These are phyloP conservation scores for Boletus subparvulus DNA, from an alignment of 768 basidiomycete genomes.

Conservation along the genomic window DNA sequence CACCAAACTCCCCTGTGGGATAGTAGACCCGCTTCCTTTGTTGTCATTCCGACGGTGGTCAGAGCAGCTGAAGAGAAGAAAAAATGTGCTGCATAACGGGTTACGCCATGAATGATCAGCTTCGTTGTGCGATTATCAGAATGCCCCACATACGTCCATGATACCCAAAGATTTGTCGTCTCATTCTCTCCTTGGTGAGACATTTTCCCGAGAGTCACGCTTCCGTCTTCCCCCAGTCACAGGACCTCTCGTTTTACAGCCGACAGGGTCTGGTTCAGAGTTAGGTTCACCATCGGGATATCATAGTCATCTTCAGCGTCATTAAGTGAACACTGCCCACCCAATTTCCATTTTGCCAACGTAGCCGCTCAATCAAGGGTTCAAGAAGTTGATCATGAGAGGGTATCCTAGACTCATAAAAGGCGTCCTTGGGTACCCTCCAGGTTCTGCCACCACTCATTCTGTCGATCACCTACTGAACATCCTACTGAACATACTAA, in stretches of 20 bases:
- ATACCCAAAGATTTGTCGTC: not conserved
- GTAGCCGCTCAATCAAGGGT: slow-evolving; percentile 6
- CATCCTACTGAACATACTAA: not conserved
- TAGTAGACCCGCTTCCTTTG: not conserved
- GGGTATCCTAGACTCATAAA: slow-evolving; percentile 18
- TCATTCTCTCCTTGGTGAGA: not conserved
- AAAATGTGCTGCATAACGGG: too few species aligned
- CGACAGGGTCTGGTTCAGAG: not conserved
- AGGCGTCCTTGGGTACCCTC: not conserved
- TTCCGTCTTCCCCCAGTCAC: not conserved
- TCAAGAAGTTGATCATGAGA: not conserved
- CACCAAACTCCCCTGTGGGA: not conserved
- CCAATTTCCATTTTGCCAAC: slow-evolving; percentile 4
- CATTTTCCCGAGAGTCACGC: not conserved
- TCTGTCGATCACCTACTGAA: not conserved
- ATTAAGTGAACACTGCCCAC: slow-evolving; percentile 2
- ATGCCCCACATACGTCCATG: not conserved
- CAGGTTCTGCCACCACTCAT: too few species aligned
- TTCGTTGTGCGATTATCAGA: not conserved
- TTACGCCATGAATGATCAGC: not conserved
- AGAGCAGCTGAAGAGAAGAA: not conserved
- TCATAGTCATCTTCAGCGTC: slow-evolving; percentile 19
- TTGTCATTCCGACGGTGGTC: not conserved
- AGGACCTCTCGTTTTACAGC: not conserved
- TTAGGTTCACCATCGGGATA: not conserved